Base-by-base conservation (phyloP, 2,329 filamentous ascomycete genomes). In the Fusarium siculi region DNA sequence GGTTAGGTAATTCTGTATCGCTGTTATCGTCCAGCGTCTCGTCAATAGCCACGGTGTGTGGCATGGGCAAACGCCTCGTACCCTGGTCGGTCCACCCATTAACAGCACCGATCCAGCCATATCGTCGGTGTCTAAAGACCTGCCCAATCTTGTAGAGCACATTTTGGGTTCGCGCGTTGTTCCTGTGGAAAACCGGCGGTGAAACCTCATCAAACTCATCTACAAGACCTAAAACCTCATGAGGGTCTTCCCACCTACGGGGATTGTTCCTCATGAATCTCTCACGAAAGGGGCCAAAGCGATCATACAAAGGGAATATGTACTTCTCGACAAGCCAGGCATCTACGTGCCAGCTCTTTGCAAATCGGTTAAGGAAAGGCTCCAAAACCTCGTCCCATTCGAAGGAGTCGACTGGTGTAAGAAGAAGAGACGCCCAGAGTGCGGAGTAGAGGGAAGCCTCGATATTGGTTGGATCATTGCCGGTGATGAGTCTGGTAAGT, bases 41-140 rank as follows among this genome's bases (percentile, higher is more conserved):
- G 53, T 76, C 74, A 63, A 79, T 73, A 52, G 76, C 72, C 64
- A 75, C 72, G 37, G 75, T 72, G 57, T 74, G 78, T 58, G 76
- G 66, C 71, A 72, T 77, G 47, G 78, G 73, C 32, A 80, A 65
- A 42, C 73, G 75, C 40, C 77, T 75, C 42, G 77, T 76, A 55
- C 75, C 77, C 56, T 87, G 86, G 79, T 85, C 83, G 55, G 93
- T 91, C 95, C 96, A 99, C n/a, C 95, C 95, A 19, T 93, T 93
- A 66, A 99, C 93, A 32, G 97, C 88, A 23, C 92, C 95, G 54
- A 91, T 85, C 80, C 96, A 97, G 25, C 88, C 85, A 80, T 96
- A 97, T 50, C 95, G 89, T 69, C 87, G 90, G 82, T 99, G 96
- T 53, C 87, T 88, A 79, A 98, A 97, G 11, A 97, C 88, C 76